These are phyloP conservation scores for Immersiporthe knoxdaviesiana DNA, from an alignment of 2,329 filamentous ascomycete species.

Conservation along the genomic window DNA sequence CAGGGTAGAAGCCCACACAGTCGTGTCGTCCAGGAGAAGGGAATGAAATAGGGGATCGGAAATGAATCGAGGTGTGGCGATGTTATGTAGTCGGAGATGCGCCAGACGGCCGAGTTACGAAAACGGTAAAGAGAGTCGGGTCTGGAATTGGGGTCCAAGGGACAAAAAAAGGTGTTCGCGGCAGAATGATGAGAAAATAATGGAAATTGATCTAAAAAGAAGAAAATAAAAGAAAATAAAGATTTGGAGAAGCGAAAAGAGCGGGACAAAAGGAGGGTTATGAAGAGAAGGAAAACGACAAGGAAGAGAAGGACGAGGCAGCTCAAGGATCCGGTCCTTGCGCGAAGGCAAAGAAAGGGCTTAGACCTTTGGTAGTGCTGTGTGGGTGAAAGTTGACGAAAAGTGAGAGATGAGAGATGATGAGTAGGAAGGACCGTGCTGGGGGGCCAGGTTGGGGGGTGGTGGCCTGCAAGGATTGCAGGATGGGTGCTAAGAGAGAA, in stretches of 20 bases:
- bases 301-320: conserved; percentile 22
- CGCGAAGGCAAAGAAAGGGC: conserved; percentile 18
- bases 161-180: conserved; percentile 7
- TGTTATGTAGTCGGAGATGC: conserved; percentile 17
- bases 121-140: conserved; percentile 6
- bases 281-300: conserved; percentile 16
- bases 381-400: not conserved
- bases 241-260: conserved; percentile 16
- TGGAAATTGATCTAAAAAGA: not conserved
- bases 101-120: conserved; percentile 20
- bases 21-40: not conserved
- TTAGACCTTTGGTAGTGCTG: conserved; percentile 23
- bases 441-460: too few species aligned
- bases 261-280: conserved; percentile 23
- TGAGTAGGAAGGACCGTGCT: not conserved
- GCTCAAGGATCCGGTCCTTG: conserved; percentile 27
- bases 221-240: not conserved
- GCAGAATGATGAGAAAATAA: conserved; percentile 6
- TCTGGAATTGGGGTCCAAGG: conserved; percentile 6
- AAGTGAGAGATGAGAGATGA: not conserved
- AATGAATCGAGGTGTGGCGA: conserved; percentile 26
- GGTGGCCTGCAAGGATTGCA: not conserved
- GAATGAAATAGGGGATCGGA: conserved; percentile 18
- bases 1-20: conserved; percentile 3
- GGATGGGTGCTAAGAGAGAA: conserved; percentile 7